phyloP scores from a whole-genome alignment of 2,329 filamentous ascomycete species.

The Fusarium redolens region DNA sequence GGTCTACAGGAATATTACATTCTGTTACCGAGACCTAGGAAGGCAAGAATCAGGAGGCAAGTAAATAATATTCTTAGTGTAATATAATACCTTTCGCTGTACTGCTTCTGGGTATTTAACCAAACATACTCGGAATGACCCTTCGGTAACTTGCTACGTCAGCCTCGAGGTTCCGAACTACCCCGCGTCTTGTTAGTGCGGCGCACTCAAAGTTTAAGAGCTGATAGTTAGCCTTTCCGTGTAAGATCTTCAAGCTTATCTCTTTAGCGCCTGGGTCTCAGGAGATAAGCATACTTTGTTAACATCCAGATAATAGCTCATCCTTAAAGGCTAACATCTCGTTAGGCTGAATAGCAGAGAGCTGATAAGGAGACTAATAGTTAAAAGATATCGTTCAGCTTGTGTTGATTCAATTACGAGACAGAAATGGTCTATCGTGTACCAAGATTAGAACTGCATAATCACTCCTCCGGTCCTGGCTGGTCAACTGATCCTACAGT shows the following conservation, averaged over 20 bases:
- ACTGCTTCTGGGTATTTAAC: background rate
- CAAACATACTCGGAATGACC: background rate
- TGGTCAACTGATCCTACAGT: background rate
- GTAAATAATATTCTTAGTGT: rapidly evolving
- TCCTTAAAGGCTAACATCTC: background rate
- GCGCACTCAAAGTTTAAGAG: rapidly evolving
- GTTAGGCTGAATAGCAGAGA: rapidly evolving
- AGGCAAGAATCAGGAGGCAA: rapidly evolving
- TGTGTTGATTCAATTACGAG: background rate
- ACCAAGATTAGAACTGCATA: background rate
- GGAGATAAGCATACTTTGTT: background rate
- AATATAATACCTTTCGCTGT: rapidly evolving
- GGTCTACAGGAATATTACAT: no score
- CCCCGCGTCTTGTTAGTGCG: background rate
- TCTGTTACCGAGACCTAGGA: rapidly evolving
- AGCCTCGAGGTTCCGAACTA: background rate
- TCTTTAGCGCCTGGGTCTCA: background rate
- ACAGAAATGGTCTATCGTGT: background rate
- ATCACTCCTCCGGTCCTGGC: background rate
- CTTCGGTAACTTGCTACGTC: background rate
- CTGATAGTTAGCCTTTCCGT: background rate
- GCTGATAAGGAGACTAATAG: background rate
- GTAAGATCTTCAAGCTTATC: background rate
- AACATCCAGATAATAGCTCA: rapidly evolving
- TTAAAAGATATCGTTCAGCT: background rate